Conservation (phyloP, 352 stramenopile genomes). For the Labyrinthula sp. region DNA sequence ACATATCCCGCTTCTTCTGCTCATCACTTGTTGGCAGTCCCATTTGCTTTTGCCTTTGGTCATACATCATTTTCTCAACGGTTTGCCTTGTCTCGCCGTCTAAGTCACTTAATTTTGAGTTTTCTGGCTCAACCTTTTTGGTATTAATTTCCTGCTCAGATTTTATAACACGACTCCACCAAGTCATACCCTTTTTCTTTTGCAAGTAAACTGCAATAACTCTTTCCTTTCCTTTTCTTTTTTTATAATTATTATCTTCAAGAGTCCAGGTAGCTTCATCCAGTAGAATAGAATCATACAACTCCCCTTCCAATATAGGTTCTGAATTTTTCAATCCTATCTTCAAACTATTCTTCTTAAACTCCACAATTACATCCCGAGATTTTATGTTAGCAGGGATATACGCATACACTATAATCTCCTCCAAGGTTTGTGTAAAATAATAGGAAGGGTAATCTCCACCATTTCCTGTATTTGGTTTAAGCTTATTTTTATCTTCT, state of each 20-base stretch:
- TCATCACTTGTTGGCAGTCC: slow-evolving; percentile 87
- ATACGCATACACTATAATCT: slow-evolving; percentile 68
- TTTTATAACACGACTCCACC: slow-evolving; percentile 87
- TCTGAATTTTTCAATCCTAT: slow-evolving; percentile 53
- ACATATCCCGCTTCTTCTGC: slow-evolving; percentile 82
- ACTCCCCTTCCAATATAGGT: slow-evolving; percentile 57
- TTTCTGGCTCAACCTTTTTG: slow-evolving; percentile 76
- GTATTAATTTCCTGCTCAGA: slow-evolving; percentile 89
- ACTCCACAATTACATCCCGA: slow-evolving; percentile 67
- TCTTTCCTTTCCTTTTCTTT: slow-evolving; percentile 29
- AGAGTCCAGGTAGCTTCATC: slow-evolving; percentile 98
- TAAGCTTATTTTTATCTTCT: slow-evolving; percentile 32
- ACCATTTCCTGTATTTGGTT: slow-evolving; percentile 59
- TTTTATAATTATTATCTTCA: slow-evolving; percentile 54
- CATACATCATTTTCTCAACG: slow-evolving; percentile 99
- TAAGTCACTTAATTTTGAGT: slow-evolving; percentile 86
- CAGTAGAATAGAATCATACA: slow-evolving; percentile 81
- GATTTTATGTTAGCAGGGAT: slow-evolving; percentile 75
- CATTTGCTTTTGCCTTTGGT: slow-evolving; percentile 86
- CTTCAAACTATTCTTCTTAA: slow-evolving; percentile 63
- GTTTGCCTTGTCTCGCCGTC: slow-evolving; percentile 93
- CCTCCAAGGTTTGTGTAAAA: slow-evolving; percentile 91
- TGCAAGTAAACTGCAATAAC: slow-evolving; percentile 65
- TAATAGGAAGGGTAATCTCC: slow-evolving; percentile 72
- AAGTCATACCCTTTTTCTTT: slow-evolving; percentile 98